Base-by-base conservation (phyloP, 2,329 filamentous ascomycete genomes). In the Colletotrichum tabaci region DNA sequence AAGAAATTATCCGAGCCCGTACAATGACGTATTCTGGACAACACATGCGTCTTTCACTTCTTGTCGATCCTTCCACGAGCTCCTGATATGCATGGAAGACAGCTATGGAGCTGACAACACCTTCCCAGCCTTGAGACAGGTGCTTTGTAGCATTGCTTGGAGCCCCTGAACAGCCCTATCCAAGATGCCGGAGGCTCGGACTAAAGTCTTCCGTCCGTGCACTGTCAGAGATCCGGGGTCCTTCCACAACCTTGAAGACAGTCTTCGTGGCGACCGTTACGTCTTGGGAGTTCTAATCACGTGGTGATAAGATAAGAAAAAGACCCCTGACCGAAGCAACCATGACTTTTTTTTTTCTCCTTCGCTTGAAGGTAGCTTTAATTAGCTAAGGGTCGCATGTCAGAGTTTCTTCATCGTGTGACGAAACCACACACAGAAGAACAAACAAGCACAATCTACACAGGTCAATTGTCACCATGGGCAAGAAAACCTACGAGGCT, bases 251-350 rank as follows among this genome's bases (percentile, higher is more conserved):
- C 35, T 40, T 15, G 35, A 10, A 9, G 35, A 35, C 26, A 30
- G 8, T 30, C 40, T 16, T 15, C 13, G 21, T 16, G 10, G 35
- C 15, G n/a, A 42, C 55, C 44, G 38, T 53, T 66, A 23, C 26
- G 46, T 55, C 46, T 21, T 26, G 12, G 42, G 16, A 16, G 13
- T 4, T 10, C 38, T 8, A 6, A 42, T 70, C 67, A 70, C 67
- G 63, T 71, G 64, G 10, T 3, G 69, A 72, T 72, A 69, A 72
- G 69, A 72, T 69, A 69, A 23, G 10, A 12, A 55, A 16, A 42
- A n/a, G 52, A 60, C 67, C 49, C 56, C 60, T 66, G 63, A 9
- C 42, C 13, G 12, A 21, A 57, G 52, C 60, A 68, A 65, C 35
- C 46, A n/a, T 38, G 12, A 23, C 23, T 35, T 52, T 62, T 71